Conservation (phyloP, 2,329 filamentous ascomycete genomes). For the Oidium heveae region DNA sequence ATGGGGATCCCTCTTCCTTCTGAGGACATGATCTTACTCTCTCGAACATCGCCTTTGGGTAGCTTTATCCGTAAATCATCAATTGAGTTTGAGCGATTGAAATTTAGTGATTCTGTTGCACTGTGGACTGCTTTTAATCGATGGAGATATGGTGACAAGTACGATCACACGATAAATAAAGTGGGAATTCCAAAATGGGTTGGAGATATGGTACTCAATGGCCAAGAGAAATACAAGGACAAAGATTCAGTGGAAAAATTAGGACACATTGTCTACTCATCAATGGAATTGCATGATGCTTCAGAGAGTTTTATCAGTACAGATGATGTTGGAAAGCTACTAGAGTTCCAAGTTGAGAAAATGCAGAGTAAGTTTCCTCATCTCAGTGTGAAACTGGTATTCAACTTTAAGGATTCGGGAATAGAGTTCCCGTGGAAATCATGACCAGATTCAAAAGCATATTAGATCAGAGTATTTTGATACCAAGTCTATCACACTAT, state of each 20-base stretch:
- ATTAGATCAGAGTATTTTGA: slow-evolving; percentile 36
- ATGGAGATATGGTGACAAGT: slow-evolving; percentile 53
- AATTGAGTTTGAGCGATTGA: slow-evolving; percentile 56
- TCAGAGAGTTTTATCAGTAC: slow-evolving; percentile 31
- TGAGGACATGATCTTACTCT: slow-evolving; percentile 31
- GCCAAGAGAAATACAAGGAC: slow-evolving; percentile 26
- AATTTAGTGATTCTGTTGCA: slow-evolving; percentile 52
- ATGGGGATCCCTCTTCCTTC: slow-evolving; percentile 22
- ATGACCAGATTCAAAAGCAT: slow-evolving; percentile 44
- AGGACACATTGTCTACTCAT: slow-evolving; percentile 11
- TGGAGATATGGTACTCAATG: slow-evolving; percentile 30
- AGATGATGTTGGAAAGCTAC: slow-evolving; percentile 53
- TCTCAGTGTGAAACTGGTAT: neutral
- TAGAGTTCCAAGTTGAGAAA: slow-evolving; percentile 73
- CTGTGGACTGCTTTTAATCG: slow-evolving; percentile 65
- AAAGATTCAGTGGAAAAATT: slow-evolving; percentile 19
- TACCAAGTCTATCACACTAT: slow-evolving; percentile 54
- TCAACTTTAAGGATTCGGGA: slow-evolving; percentile 37
- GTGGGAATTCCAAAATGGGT: slow-evolving; percentile 21
- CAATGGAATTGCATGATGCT: slow-evolving; percentile 5
- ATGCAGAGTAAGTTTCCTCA: slow-evolving; percentile 40
- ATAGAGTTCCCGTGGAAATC: slow-evolving; percentile 50
- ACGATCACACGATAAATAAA: slow-evolving; percentile 29
- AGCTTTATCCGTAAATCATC: slow-evolving; percentile 52
- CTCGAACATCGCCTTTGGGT: slow-evolving; percentile 55